Conservation (phyloP, 228 moss, liverwort and hornwort genomes). For the Sphagnum fallax region DNA sequence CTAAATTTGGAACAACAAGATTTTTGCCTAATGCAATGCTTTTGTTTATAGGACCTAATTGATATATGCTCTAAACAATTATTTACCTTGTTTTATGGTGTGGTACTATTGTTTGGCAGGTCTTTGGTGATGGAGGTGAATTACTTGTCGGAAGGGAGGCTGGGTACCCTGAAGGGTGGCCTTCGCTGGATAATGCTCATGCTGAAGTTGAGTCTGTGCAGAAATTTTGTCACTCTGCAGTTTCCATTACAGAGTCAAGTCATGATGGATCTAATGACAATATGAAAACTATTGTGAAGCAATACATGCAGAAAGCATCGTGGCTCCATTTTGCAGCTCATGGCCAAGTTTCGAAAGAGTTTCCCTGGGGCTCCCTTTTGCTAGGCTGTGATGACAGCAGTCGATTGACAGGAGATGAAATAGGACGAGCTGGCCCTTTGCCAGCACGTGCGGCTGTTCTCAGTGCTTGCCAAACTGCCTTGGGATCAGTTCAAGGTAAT, state of each 20-base stretch:
- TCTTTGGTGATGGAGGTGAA: neutral
- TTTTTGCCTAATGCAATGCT: too few species aligned
- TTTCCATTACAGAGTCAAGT: neutral
- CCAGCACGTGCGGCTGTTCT: conserved; percentile 11
- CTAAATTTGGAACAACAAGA: too few species aligned
- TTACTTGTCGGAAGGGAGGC: conserved; percentile 1
- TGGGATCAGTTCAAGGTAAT: conserved; percentile 17
- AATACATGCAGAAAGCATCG: conserved; percentile 10
- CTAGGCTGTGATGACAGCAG: neutral
- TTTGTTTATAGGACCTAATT: too few species aligned
- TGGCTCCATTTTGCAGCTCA: conserved; percentile 18
- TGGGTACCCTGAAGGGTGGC: neutral
- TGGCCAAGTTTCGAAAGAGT: conserved; percentile 10
- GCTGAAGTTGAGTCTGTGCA: neutral
- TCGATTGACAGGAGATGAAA: conserved; percentile 9
- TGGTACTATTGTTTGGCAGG: too few species aligned
- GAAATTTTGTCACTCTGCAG: too few species aligned
- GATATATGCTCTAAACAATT: too few species aligned
- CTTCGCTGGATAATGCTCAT: neutral
- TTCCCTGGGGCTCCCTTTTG: conserved; percentile 14
- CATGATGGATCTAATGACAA: neutral
- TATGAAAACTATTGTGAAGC: conserved; percentile 7
- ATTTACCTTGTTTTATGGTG: too few species aligned
- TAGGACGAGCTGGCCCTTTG: conserved; percentile 2
- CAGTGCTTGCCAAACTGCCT: conserved; percentile 18